phyloP scores from a whole-genome alignment of 306 rosid genomes.

The Sophora flavescens region DNA sequence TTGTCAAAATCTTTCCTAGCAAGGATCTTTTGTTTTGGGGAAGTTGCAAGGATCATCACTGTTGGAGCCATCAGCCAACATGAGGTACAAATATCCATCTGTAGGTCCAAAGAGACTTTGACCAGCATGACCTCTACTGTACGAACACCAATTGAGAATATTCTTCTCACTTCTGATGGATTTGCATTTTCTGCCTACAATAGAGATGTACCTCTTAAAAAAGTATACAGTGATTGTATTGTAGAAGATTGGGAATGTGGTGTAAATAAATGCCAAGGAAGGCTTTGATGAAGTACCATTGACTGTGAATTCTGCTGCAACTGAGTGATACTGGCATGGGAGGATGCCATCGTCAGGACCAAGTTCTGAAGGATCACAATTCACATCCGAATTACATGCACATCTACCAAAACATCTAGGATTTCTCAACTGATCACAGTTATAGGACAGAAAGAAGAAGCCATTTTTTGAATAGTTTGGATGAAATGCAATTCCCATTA shows the following conservation, averaged over 20 bases:
- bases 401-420: slow-evolving; percentile 61
- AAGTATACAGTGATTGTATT: neutral
- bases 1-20: slow-evolving; percentile 59
- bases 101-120: slow-evolving; percentile 59
- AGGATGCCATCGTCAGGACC: slow-evolving; percentile 40
- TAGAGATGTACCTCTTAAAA: neutral
- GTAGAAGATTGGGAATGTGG: neutral
- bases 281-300: slow-evolving; percentile 49
- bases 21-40: slow-evolving; percentile 59
- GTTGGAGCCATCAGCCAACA: slow-evolving; percentile 46
- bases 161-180: slow-evolving; percentile 55
- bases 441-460: slow-evolving; percentile 53
- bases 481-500: slow-evolving; percentile 60
- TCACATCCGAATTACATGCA: slow-evolving; percentile 53
- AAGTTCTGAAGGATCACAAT: slow-evolving; percentile 54
- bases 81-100: slow-evolving; percentile 56
- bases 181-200: slow-evolving; percentile 47
- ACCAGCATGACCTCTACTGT: slow-evolving; percentile 45
- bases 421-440: slow-evolving; percentile 48
- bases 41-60: slow-evolving; percentile 52
- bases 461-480: slow-evolving; percentile 53
- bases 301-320: slow-evolving; percentile 56
- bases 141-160: slow-evolving; percentile 50
- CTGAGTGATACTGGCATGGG: slow-evolving; percentile 56
- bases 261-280: slow-evolving; percentile 34